A percentile compares a stretch with the other conserved stretches of the same genome.
phyloP scores from a whole-genome alignment of 306 rosid genomes.

The Gillenia trifoliata region DNA sequence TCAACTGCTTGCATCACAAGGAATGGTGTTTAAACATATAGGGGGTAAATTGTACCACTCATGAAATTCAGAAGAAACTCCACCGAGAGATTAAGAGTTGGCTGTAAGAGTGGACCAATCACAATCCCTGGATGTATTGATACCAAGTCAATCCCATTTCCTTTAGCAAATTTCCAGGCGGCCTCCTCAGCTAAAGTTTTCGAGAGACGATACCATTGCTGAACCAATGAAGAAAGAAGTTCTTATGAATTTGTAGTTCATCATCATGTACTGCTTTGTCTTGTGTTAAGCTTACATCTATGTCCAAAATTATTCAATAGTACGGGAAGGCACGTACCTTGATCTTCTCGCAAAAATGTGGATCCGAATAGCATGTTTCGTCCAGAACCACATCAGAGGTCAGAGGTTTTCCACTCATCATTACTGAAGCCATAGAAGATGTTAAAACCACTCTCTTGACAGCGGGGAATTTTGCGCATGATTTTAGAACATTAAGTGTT shows the following conservation, averaged over 20 bases:
- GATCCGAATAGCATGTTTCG: constrained; percentile 33
- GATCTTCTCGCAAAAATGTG: not conserved
- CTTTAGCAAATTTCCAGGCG: constrained; percentile 26
- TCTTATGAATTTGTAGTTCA: not conserved
- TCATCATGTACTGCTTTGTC: not conserved
- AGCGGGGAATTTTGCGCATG: constrained; percentile 18
- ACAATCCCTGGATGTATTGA: constrained; percentile 5
- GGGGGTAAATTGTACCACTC: not conserved
- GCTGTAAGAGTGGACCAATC: constrained; percentile 24
- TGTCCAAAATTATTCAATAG: no score
- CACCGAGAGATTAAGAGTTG: not conserved
- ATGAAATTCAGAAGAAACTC: not conserved
- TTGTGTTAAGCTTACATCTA: not conserved
- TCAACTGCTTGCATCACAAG: not conserved
- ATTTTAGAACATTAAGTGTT: constrained; percentile 23
- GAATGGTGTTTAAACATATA: not conserved
- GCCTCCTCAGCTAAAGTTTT: constrained; percentile 25
- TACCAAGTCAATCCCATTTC: constrained; percentile 22
- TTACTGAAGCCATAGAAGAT: constrained; percentile 21
- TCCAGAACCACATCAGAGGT: constrained; percentile 19
- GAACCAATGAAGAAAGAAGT: not conserved
- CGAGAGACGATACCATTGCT: constrained; percentile 21
- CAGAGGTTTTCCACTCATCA: constrained; percentile 4
- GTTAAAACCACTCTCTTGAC: constrained; percentile 29
- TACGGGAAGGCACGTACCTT: not conserved